Conservation (phyloP, 2,329 filamentous ascomycete species). For the Rugonectria rugulosa region DNA sequence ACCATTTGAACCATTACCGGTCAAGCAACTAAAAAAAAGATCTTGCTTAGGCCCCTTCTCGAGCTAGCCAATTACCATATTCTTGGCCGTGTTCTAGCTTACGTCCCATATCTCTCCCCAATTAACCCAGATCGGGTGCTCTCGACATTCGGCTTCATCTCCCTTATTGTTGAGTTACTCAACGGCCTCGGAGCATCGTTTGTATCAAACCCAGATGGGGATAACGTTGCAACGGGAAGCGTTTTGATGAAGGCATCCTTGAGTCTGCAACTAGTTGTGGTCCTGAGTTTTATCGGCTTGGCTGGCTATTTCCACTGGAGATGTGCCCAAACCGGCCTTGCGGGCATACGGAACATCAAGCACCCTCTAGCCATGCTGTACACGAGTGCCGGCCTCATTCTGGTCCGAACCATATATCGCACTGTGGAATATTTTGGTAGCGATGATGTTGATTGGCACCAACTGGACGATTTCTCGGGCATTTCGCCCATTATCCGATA, state of each 20-base stretch:
- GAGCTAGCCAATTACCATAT: conserved; percentile 71
- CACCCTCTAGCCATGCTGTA: conserved; percentile 49
- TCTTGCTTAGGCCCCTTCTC: conserved; percentile 59
- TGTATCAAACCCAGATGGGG: conserved; percentile 46
- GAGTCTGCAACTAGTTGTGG: conserved; percentile 56
- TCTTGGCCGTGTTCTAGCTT: conserved; percentile 67
- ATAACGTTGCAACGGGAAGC: conserved; percentile 39
- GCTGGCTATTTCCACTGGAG: conserved; percentile 54
- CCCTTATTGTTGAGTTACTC: conserved; percentile 54
- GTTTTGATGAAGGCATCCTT: conserved; percentile 52
- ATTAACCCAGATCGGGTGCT: conserved; percentile 56
- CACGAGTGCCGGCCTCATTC: conserved; percentile 54
- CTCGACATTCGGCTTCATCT: conserved; percentile 55
- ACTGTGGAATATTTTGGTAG: conserved; percentile 52
- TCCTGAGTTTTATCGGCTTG: conserved; percentile 53
- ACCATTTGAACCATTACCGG: background rate
- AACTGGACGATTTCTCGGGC: conserved; percentile 29
- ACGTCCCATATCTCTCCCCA: conserved; percentile 67
- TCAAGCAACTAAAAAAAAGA: background rate
- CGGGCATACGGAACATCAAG: background rate
- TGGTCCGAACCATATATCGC: conserved; percentile 61
- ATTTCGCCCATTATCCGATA: conserved; percentile 55
- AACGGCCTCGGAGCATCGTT: conserved; percentile 54
- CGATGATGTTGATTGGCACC: conserved; percentile 21
- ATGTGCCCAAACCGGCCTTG: conserved; percentile 28